Conservation (phyloP, 1,284 basidiomycete genomes). For the Trametes polyzona region DNA sequence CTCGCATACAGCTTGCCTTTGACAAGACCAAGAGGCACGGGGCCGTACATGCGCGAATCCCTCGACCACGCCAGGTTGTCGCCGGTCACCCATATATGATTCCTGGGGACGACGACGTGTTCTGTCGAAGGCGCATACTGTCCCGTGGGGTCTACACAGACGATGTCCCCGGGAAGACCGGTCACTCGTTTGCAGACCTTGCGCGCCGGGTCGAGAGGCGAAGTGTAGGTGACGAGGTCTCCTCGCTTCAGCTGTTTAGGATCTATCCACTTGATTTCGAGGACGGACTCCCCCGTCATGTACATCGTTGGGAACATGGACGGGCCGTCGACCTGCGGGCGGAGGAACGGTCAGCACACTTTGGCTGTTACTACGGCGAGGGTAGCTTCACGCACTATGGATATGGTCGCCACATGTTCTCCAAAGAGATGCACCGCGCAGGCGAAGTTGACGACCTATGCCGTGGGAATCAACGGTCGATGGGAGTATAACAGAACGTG, state of each 20-base stretch:
- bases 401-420: slow-evolving; percentile 61
- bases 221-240: slow-evolving; percentile 80
- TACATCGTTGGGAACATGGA: slow-evolving; percentile 89
- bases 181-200: slow-evolving; percentile 91
- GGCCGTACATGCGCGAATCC: slow-evolving; percentile 91
- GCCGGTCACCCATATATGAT: slow-evolving; percentile 91
- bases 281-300: slow-evolving; percentile 57
- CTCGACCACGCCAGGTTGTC: slow-evolving; percentile 87
- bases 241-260: slow-evolving; percentile 68
- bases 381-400: slow-evolving; percentile 43
- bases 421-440: slow-evolving; percentile 62
- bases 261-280: slow-evolving; percentile 65
- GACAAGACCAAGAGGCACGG: slow-evolving; percentile 85
- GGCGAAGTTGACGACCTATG: slow-evolving; percentile 48
- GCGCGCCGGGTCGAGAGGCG: slow-evolving; percentile 72
- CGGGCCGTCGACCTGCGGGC: slow-evolving; percentile 57
- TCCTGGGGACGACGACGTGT: slow-evolving; percentile 78
- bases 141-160: slow-evolving; percentile 88
- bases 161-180: slow-evolving; percentile 87
- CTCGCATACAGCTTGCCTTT: slow-evolving; percentile 78
- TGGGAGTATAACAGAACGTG: background rate
- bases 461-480: background rate
- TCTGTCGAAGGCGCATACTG: slow-evolving; percentile 59
- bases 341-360: background rate
- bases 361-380: background rate